Conservation (phyloP, 345 rosid genomes). For the Triadica sebifera region DNA sequence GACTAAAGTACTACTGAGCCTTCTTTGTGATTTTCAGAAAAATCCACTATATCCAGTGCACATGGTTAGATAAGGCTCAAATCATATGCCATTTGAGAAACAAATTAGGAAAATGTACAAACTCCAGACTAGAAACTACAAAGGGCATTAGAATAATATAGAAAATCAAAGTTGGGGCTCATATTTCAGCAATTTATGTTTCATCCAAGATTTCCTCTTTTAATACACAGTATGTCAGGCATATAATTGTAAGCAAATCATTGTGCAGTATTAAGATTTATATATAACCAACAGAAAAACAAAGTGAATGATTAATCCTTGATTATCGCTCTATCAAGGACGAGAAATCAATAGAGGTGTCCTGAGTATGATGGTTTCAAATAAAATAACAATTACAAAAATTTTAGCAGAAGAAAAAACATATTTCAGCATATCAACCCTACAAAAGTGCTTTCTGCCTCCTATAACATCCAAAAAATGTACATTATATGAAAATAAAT, state of each 20-base stretch:
- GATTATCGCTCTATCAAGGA: conserved; percentile 9
- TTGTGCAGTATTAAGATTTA: background rate
- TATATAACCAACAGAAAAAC: background rate
- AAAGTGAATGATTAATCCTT: background rate
- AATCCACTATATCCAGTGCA: no score
- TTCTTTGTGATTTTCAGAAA: background rate
- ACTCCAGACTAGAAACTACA: no score
- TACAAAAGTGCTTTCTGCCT: conserved; percentile 19
- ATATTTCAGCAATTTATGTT: background rate
- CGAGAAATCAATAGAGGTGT: background rate
- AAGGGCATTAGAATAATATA: no score
- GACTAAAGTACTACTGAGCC: background rate
- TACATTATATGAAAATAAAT: conserved; percentile 23
- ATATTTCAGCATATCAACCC: conserved; percentile 20
- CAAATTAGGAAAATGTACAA: no score
- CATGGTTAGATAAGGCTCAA: no score
- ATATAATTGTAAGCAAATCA: background rate
- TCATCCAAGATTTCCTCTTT: background rate
- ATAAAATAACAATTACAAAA: conserved; percentile 21
- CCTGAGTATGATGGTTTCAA: conserved; percentile 10
- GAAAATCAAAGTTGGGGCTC: no score
- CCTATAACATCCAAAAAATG: conserved; percentile 21
- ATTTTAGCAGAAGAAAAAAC: conserved; percentile 15
- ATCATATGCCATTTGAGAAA: no score
- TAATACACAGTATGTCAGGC: background rate